These are phyloP conservation scores for Xylariaceae sp. DNA, from an alignment of 2,329 filamentous ascomycete species.

Conservation along the genomic window DNA sequence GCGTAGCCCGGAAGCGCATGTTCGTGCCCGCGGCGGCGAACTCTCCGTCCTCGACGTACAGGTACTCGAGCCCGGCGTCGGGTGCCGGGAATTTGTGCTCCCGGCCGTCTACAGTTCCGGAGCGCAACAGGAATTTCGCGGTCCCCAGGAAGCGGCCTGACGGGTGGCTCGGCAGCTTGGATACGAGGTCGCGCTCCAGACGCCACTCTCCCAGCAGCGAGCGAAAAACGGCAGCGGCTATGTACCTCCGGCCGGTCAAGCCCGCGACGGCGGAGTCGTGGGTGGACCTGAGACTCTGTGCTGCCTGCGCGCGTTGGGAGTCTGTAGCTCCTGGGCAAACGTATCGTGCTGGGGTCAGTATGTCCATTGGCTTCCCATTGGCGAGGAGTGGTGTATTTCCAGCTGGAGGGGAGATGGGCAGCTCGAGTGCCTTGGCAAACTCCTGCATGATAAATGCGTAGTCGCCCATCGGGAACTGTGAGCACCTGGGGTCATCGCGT, in stretches of 20 bases:
- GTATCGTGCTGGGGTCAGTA: constrained; percentile 54
- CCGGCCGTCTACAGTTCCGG: constrained; percentile 50
- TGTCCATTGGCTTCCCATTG: constrained; percentile 40
- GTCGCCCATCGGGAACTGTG: constrained; percentile 79
- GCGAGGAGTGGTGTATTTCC: constrained; percentile 32
- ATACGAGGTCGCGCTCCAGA: constrained; percentile 52
- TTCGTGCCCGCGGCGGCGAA: constrained; percentile 52
- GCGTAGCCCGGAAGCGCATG: constrained; percentile 52
- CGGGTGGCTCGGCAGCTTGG: constrained; percentile 51
- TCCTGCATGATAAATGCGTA: constrained; percentile 72
- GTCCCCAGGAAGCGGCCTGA: constrained; percentile 61
- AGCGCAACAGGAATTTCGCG: constrained; percentile 58
- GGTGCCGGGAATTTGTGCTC: constrained; percentile 13
- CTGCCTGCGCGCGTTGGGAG: constrained; percentile 35
- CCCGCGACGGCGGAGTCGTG: constrained; percentile 37
- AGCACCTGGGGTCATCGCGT: constrained; percentile 46
- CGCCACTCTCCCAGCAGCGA: constrained; percentile 66
- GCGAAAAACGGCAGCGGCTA: constrained; percentile 63
- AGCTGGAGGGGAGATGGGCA: constrained; percentile 38
- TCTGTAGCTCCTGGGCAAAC: constrained; percentile 33
- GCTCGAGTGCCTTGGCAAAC: constrained; percentile 53
- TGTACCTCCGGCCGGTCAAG: constrained; percentile 44
- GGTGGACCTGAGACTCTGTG: constrained; percentile 42
- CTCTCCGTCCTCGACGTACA: constrained; percentile 63
- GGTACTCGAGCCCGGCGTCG: constrained; percentile 51